Base-by-base conservation (phyloP, 1,284 basidiomycete genomes). In the Trametes sp. region DNA sequence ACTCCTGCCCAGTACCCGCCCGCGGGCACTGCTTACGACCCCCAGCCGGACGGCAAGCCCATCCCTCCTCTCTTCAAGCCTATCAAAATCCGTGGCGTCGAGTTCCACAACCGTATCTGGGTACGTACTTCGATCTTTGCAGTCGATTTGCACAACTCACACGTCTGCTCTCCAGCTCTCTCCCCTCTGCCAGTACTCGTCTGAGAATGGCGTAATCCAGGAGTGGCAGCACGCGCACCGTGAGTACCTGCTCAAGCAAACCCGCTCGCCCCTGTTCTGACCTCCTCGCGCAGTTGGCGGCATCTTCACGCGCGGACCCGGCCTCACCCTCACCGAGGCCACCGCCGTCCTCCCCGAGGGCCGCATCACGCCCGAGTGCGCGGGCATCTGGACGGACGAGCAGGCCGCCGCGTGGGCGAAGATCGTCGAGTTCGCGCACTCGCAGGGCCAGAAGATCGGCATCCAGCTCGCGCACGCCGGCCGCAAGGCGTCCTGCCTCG, bases 381-480 rank as follows among this genome's bases (percentile, higher is more conserved):
- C 79, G 70, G 92, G 92, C 0, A 78, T 94, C 56, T 95, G 92
- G 90, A 77, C 77, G 13, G 90, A 93, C 74, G 80, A 79, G 8
- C 92, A 94, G 50, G 85, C 90, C 36, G 81, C 80, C 23, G 84
- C 87, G 0, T 80, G 90, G 66, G 84, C 85, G 66, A 81, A 84
- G n/a, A 82, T 94, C 57, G 87, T 92, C 61, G 81, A 88, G 49
- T 90, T 88, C 67, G 81, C 84, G 44, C 90, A 92, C 74, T 77
- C 83, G 31, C 84, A 91, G 70, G 82, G 84, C 58, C 78, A 84
- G 46, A 84, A 84, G 66, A 85, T 92, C 28, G 92, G 87, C 4
- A 82, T 94, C 52, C 93, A 94, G 74, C 82, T 95, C 28, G 87
- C 86, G 0, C 92, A 94, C 73, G 90, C 89, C 0, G 92, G 92